Conservation (phyloP, 257 asterid genomes). For the Avicennia marina region DNA sequence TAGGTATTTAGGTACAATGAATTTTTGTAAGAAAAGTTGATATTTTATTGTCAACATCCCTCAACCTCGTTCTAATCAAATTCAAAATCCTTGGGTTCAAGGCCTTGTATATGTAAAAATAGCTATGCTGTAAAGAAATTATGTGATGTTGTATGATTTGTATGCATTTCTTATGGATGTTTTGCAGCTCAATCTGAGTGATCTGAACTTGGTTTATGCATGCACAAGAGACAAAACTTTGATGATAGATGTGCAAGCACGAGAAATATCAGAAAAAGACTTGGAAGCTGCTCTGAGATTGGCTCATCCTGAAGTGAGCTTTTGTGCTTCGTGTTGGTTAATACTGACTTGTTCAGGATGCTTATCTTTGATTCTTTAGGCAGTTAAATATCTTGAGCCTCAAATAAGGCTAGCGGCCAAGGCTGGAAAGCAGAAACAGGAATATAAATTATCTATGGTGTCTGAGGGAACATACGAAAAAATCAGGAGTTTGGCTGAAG, state of each 20-base stretch:
- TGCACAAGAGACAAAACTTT: conserved; percentile 95
- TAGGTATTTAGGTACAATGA: no score
- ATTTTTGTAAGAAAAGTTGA: no score
- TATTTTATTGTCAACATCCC: no score
- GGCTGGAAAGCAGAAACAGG: conserved; percentile 84
- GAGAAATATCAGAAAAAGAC: conserved; percentile 86
- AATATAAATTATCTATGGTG: conserved; percentile 71
- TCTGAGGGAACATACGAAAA: conserved; percentile 65
- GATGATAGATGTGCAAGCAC: conserved; percentile 96
- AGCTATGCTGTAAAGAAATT: not conserved
- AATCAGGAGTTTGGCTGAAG: conserved; percentile 74
- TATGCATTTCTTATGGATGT: conserved; percentile 21
- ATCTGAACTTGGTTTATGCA: conserved; percentile 94
- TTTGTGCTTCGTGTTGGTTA: conserved; percentile 17
- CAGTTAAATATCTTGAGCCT: conserved; percentile 87
- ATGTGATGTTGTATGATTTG: conserved; percentile 9
- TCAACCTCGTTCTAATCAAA: not conserved
- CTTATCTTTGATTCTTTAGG: conserved; percentile 51
- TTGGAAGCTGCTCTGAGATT: conserved; percentile 81
- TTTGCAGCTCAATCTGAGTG: conserved; percentile 78
- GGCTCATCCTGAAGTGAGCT: conserved; percentile 91
- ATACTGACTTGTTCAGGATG: conserved; percentile 15
- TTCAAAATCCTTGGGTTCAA: not conserved
- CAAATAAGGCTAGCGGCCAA: conserved; percentile 83
- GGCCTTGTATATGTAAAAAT: not conserved